These are phyloP conservation scores for Starmera pachycereana DNA, from an alignment of 805 yeast species.

Conservation along the genomic window DNA sequence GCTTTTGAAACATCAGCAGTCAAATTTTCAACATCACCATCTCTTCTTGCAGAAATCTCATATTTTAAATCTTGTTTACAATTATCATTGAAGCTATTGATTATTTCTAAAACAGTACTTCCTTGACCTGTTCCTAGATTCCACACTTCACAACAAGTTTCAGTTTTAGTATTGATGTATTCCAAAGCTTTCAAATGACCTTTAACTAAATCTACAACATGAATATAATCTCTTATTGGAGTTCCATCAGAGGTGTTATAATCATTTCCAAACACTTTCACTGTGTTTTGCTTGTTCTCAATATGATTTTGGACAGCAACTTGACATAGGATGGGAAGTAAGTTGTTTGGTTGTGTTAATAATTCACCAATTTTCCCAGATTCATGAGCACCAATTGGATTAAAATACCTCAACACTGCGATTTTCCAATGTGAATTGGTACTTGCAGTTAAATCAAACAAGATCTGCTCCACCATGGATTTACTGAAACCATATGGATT, in stretches of 20 bases:
- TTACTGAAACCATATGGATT: conserved; percentile 76
- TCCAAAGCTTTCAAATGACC: conserved; percentile 69
- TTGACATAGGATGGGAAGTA: conserved; percentile 67
- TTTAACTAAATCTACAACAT: conserved; percentile 67
- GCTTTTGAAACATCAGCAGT: conserved; percentile 68
- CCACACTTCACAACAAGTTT: conserved; percentile 65
- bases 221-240: conserved; percentile 74
- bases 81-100: conserved; percentile 52
- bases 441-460: conserved; percentile 37
- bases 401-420: conserved; percentile 68
- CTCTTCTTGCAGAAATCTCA: conserved; percentile 56
- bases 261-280: conserved; percentile 67
- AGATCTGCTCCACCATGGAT: conserved; percentile 49
- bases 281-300: conserved; percentile 44
- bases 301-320: conserved; percentile 38
- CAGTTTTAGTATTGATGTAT: conserved; percentile 29
- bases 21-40: conserved; percentile 67
- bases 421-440: conserved; percentile 26
- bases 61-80: conserved; percentile 56
- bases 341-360: conserved; percentile 64
- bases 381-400: conserved; percentile 83
- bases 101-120: conserved; percentile 66
- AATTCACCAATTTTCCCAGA: conserved; percentile 76
- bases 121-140: conserved; percentile 78
- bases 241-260: conserved; percentile 69